Evolutionary conservation across 177 flowering plant genomes (phyloP), one percentile per base, ranked within the genome.

Genomic region (Vitis hybrid): DNA sequence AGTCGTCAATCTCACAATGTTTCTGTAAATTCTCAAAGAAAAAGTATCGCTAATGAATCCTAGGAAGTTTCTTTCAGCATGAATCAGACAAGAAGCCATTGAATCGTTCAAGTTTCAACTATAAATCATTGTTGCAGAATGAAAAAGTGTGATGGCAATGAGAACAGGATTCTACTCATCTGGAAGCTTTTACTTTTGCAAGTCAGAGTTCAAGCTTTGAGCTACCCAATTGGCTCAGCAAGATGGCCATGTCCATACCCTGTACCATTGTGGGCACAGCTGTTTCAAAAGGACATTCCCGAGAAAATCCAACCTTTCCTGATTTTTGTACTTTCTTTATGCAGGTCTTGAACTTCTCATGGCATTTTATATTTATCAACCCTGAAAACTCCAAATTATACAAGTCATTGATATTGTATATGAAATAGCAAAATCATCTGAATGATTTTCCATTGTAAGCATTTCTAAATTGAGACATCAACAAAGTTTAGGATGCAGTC

Each of bases 171-270:
- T 34, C 39, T 4, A 34, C 39, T 34, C 39, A 34, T 34, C 39
- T 34, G 39, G 39, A 34, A 34, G 39, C 39, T 34, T 39, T 58
- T 58, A 19, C 61, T 58, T 30, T 19, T 64, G 6, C 6, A 56
- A 30, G 51, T 85, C 79, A 92, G 45, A 92, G 92, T 70, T 92
- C 98, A 64, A 62, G 4, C 76, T 77, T 88, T 17, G 83, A 71
- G 71, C 49, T 75, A 18, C 89, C 89, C 11, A 91, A 68, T 67
- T 89, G 93, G 69, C 99, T 89, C 50, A 95, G 69, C 59, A 95
- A 50, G 66, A 95, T 93, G 48, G 97, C 98, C 89, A 93, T 70
- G 72, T 91, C 96, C 99, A 95, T 95, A 13, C 98, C 96, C 72
- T 91, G 90, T 4, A 76, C 78, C 98, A 95, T 93, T 49, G 93